Evolutionary conservation across 371 early-diverging fungal genomes (phyloP).

Genomic region (Actinomortierella wolfii): DNA sequence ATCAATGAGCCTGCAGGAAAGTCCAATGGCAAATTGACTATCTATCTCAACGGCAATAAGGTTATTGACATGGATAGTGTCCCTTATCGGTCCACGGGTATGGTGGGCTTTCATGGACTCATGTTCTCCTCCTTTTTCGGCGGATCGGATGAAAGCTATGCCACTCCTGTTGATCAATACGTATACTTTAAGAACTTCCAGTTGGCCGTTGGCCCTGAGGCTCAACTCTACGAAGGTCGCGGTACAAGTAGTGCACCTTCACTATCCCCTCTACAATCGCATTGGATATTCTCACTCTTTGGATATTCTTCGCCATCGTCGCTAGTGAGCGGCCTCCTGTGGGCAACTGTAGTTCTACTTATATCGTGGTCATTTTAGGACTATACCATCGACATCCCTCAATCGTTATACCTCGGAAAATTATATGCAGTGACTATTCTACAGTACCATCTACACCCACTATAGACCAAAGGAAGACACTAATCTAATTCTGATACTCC

Average conservation of each 20-base stretch:
- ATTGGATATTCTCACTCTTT: too few relatives aligned
- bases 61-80: conserved; percentile 45
- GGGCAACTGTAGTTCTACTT: too few relatives aligned
- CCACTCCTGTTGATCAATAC: conserved; percentile 47
- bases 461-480: too few relatives aligned
- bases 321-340: too few relatives aligned
- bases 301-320: too few relatives aligned
- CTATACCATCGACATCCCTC: too few relatives aligned
- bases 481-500: too few relatives aligned
- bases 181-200: conserved; percentile 54
- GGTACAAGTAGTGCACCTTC: conserved; percentile 4
- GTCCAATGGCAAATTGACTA: conserved; percentile 49
- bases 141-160: conserved; percentile 50
- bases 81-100: conserved; percentile 48
- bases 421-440: too few relatives aligned
- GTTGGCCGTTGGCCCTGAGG: conserved; percentile 48
- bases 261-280: too few relatives aligned
- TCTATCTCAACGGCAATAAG: conserved; percentile 51
- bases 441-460: too few relatives aligned
- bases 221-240: conserved; percentile 26
- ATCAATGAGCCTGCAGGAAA: conserved; percentile 49
- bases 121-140: conserved; percentile 64
- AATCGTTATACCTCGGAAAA: too few relatives aligned
- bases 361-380: too few relatives aligned
- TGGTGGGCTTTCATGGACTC: conserved; percentile 51